phyloP scores from a whole-genome alignment of 306 rosid species.

The Ziziphus jujuba region DNA sequence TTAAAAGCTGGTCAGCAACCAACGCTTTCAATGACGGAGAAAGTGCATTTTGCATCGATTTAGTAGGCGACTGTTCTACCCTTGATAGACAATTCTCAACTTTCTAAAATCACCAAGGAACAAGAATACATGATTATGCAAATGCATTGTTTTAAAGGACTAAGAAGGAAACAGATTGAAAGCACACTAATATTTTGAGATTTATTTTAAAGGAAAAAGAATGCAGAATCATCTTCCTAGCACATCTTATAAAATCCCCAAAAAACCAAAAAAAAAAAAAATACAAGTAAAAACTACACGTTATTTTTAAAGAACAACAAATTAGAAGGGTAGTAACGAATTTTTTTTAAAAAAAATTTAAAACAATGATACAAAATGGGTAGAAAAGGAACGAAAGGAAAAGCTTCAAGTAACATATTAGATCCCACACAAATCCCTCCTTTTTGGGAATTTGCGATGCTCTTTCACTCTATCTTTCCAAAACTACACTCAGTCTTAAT shows the following conservation, averaged over 20 bases:
- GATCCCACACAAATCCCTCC: background rate
- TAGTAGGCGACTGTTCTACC: constrained; percentile 85
- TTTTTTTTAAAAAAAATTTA: too few species aligned
- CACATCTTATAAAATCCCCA: background rate
- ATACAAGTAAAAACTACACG: background rate
- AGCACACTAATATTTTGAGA: background rate
- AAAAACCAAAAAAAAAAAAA: background rate
- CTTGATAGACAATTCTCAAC: constrained; percentile 56
- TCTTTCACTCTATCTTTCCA: constrained; percentile 4
- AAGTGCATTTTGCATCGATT: constrained; percentile 72
- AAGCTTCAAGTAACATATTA: background rate
- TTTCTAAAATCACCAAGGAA: constrained; percentile 42
- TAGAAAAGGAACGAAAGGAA: background rate
- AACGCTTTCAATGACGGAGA: constrained; percentile 71
- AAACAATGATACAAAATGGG: too few species aligned
- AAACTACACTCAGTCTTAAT: background rate
- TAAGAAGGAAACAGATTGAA: background rate
- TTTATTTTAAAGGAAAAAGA: too few species aligned
- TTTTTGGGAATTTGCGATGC: background rate
- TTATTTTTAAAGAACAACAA: background rate
- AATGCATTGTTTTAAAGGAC: background rate
- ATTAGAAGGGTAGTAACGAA: background rate
- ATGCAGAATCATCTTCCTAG: too few species aligned
- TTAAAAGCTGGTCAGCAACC: constrained; percentile 53
- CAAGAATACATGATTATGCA: background rate